Evolutionary conservation across 352 stramenopile species (phyloP), one percentile per base, ranked within the genome.

Genomic region (Phytophthora sansomeana): DNA sequence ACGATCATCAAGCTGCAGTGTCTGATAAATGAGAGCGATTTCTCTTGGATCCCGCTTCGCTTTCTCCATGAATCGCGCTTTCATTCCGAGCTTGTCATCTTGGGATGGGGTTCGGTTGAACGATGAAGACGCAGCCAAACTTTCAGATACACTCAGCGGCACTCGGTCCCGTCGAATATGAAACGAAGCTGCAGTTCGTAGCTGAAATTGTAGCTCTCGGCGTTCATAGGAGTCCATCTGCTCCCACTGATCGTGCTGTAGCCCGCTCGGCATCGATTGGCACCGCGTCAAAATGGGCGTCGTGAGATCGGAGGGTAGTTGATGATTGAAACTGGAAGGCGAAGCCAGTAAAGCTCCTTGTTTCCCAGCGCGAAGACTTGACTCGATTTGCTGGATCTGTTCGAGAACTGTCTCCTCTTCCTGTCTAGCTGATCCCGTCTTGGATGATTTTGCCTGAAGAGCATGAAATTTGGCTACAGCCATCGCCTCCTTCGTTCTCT

Each of bases 11-110:
- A 77, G 14, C 24, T 43, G 26, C 4, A 87, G 59, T 5, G 73
- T 55, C 28, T 80, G 42, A 36, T 83, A 87, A 0, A 59, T 30
- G 35, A 66, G 63, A 16, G 61, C 56, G 26, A 76, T 70, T 26
- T 83, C 73, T 4, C 69, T 39, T 4, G 51, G 24, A 17, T 58
- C 43, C 3, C 65, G 67, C 8, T 58, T 70, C 8, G 51, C 49
- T 17, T 73, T 70, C 53, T 87, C 64, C 42, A 87, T 64, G 24
- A 81, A 87, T 3, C 69, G 48, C 10, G 75, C 78, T 44, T 87
- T 87, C 28, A 79, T 67, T 35, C 75, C 78, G 4, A 87, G 63
- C 21, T 71, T 63, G 44, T 87, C 78, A 1, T 73, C 75, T 57
- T 17, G 53, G 1, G 73, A 64, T 8, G 73, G 72, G 42, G 49